A percentile compares a stretch with the other conserved stretches of the same genome.
phyloP scores from a whole-genome alignment of 2,329 filamentous ascomycete species.

The Talaromyces sp. region DNA sequence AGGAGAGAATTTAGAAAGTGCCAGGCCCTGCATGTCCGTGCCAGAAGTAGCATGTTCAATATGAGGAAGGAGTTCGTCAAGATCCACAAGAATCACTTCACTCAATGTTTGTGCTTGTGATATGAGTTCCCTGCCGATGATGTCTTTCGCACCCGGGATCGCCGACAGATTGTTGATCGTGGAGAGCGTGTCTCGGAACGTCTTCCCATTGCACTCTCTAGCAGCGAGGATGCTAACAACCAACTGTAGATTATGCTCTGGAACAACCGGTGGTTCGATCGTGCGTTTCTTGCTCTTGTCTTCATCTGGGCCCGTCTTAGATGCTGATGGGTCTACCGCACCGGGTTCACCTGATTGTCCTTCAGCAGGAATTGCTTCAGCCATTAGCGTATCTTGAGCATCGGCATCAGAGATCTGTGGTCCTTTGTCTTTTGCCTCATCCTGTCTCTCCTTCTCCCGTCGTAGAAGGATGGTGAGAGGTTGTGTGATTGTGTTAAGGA shows the following conservation, averaged over 20 bases:
- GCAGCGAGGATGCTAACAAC: conserved; percentile 97
- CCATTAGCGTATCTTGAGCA: conserved; percentile 34
- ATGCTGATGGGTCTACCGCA: conserved; percentile 23
- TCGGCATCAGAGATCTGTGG: conserved; percentile 24
- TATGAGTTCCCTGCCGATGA: conserved; percentile 91
- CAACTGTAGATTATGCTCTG: conserved; percentile 80
- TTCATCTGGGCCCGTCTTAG: conserved; percentile 38
- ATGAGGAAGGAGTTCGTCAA: conserved; percentile 78
- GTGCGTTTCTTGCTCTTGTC: conserved; percentile 55
- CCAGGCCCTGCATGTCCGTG: conserved; percentile 91
- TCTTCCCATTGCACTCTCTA: conserved; percentile 93
- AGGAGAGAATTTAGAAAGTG: conserved; percentile 91
- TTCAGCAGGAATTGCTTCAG: conserved; percentile 20
- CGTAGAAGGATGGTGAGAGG: conserved; percentile 78
- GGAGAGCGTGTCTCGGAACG: conserved; percentile 93
- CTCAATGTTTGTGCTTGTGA: conserved; percentile 80
- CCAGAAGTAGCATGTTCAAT: conserved; percentile 82
- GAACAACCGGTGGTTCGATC: conserved; percentile 76
- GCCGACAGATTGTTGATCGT: conserved; percentile 98
- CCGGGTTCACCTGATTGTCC: no score
- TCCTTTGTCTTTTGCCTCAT: conserved; percentile 36
- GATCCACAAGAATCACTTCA: conserved; percentile 75
- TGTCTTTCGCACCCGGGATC: conserved; percentile 80
- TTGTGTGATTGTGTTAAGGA: conserved; percentile 82
- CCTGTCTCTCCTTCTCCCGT: conserved; percentile 70